Conservation (phyloP, 73 alveolate species). For the Tetrahymena malaccensis region DNA sequence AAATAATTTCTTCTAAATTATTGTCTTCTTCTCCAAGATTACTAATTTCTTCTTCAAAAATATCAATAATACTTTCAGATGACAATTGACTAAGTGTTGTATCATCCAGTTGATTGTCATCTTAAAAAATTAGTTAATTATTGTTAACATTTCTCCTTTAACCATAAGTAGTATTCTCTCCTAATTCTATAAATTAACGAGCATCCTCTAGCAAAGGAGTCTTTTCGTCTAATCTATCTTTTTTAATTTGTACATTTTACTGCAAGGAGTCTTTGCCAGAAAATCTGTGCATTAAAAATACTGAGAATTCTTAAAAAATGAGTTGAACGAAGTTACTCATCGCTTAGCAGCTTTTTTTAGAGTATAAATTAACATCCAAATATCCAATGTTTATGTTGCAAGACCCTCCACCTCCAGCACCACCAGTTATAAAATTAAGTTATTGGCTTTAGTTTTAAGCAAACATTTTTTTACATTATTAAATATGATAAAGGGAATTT, state of each 20-base stretch:
- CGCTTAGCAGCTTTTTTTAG: not conserved
- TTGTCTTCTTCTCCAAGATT: not conserved
- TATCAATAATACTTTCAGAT: not conserved
- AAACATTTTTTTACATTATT: not conserved
- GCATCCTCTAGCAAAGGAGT: not conserved
- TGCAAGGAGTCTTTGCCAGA: not conserved
- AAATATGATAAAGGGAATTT: not conserved
- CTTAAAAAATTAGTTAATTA: not conserved
- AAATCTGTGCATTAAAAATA: not conserved
- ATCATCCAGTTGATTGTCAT: not conserved
- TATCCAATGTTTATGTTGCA: not conserved
- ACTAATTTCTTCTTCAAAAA: not conserved
- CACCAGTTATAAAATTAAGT: not conserved
- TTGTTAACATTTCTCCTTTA: not conserved
- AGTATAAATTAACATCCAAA: not conserved
- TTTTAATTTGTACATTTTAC: not conserved
- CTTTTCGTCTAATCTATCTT: not conserved
- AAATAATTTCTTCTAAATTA: not conserved
- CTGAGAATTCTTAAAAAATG: not conserved
- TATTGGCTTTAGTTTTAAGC: not conserved
- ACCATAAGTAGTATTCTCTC: not conserved
- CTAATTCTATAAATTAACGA: not conserved
- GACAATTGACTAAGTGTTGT: not conserved
- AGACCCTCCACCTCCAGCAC: not conserved
- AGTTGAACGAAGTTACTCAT: not conserved